A percentile compares a stretch with the other conserved stretches of the same genome.
Conservation (phyloP, 352 stramenopile genomes). For the Globisporangium megalacanthum region DNA sequence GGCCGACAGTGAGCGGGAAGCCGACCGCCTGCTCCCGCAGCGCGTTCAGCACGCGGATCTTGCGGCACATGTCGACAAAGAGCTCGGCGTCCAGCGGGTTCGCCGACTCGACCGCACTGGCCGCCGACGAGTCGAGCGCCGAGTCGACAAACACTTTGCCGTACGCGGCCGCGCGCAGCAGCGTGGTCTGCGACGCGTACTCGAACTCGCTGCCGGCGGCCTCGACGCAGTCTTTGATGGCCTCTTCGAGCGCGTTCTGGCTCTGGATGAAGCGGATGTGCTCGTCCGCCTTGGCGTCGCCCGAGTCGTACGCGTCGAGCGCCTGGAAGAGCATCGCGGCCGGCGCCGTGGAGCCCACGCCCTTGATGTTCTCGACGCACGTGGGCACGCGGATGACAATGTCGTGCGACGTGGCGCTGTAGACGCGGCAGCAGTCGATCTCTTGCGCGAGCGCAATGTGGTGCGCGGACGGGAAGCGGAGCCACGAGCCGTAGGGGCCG, state of each 20-base stretch:
- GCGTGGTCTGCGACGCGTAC: constrained; percentile 66
- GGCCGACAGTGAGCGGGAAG: constrained; percentile 72
- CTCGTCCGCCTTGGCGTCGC: constrained; percentile 84
- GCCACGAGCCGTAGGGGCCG: constrained; percentile 80
- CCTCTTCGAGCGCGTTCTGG: constrained; percentile 71
- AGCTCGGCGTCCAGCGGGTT: constrained; percentile 64
- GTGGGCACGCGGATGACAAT: constrained; percentile 83
- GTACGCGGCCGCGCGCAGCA: constrained; percentile 84
- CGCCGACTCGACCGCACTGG: constrained; percentile 13
- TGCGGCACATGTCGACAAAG: constrained; percentile 87
- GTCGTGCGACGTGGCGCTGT: constrained; percentile 68
- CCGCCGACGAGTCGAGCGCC: constrained; percentile 33
- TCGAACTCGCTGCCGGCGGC: constrained; percentile 87
- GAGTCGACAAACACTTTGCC: constrained; percentile 87
- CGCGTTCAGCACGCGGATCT: constrained; percentile 89
- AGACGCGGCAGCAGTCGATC: constrained; percentile 71
- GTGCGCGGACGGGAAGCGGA: constrained; percentile 80
- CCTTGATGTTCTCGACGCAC: constrained; percentile 83
- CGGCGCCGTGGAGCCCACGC: constrained; percentile 80
- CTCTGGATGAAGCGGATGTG: constrained; percentile 87
- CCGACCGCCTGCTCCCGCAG: constrained; percentile 73
- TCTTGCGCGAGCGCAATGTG: constrained; percentile 64
- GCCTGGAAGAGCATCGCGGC: constrained; percentile 90
- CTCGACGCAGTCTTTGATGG: constrained; percentile 85
- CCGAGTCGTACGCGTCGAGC: constrained; percentile 84